phyloP scores from a whole-genome alignment of 108 stramenopile genomes.

The Cyclotella choctawhatcheeana region DNA sequence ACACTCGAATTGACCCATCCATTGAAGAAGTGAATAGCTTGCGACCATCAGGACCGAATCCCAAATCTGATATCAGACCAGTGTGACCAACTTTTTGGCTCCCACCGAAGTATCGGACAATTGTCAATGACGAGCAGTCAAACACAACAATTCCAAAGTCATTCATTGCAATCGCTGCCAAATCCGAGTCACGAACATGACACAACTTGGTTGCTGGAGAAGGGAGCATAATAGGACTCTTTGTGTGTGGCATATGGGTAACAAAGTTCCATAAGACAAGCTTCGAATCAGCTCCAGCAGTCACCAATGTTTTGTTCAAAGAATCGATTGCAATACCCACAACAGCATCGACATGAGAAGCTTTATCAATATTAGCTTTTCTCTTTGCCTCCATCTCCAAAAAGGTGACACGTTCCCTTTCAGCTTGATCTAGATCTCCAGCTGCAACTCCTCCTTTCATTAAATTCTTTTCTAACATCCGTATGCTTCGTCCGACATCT shows the following conservation, averaged over 20 bases:
- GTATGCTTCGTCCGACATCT: slow-evolving; percentile 71
- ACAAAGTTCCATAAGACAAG: slow-evolving; percentile 92
- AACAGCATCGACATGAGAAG: slow-evolving; percentile 78
- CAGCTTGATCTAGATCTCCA: slow-evolving; percentile 69
- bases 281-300: slow-evolving; percentile 86
- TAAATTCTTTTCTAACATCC: slow-evolving; percentile 67
- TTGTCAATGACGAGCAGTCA: slow-evolving; percentile 72
- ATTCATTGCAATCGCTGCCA: slow-evolving; percentile 79
- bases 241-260: slow-evolving; percentile 85
- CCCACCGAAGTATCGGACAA: slow-evolving; percentile 79
- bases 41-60: slow-evolving; percentile 92
- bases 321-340: slow-evolving; percentile 93
- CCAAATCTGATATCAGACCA: slow-evolving; percentile 84
- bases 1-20: slow-evolving; percentile 90
- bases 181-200: slow-evolving; percentile 82
- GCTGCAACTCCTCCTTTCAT: slow-evolving; percentile 71
- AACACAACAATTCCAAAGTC: slow-evolving; percentile 74
- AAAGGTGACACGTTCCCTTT: slow-evolving; percentile 53
- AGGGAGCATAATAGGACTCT: slow-evolving; percentile 73
- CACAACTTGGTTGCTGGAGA: slow-evolving; percentile 76
- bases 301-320: slow-evolving; percentile 82
- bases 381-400: slow-evolving; percentile 48
- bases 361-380: slow-evolving; percentile 55
- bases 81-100: slow-evolving; percentile 56
- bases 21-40: slow-evolving; percentile 85